These are phyloP conservation scores for Xylaria sp. DNA, from an alignment of 2,329 filamentous ascomycete genomes.

Conservation along the genomic window DNA sequence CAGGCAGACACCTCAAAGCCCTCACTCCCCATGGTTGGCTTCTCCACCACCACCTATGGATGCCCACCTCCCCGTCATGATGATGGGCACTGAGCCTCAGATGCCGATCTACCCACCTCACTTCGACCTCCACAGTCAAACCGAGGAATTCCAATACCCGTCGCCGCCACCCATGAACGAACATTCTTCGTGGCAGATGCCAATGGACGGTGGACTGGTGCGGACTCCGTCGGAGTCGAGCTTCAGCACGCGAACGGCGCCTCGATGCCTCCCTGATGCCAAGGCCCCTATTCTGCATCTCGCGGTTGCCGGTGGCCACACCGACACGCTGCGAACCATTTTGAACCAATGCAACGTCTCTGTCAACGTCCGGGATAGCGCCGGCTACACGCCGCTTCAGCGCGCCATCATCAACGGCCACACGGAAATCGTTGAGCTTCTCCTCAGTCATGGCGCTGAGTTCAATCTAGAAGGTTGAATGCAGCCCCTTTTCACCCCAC, in stretches of 20 bases:
- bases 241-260: slow-evolving; percentile 16
- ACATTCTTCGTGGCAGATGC: slow-evolving; percentile 17
- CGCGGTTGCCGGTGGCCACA: slow-evolving; percentile 24
- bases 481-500: neutral
- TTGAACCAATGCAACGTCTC: slow-evolving; percentile 24
- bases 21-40: slow-evolving; percentile 21
- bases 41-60: slow-evolving; percentile 17
- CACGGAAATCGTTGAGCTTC: slow-evolving; percentile 24
- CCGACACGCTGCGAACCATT: slow-evolving; percentile 25
- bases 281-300: slow-evolving; percentile 25
- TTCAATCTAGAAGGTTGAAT: slow-evolving; percentile 19
- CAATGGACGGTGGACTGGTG: slow-evolving; percentile 6
- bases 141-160: slow-evolving; percentile 23
- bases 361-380: slow-evolving; percentile 22
- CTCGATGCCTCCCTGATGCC: slow-evolving; percentile 20
- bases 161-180: slow-evolving; percentile 22
- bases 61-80: slow-evolving; percentile 17
- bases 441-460: slow-evolving; percentile 24
- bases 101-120: slow-evolving; percentile 19
- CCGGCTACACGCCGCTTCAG: slow-evolving; percentile 25
- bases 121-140: slow-evolving; percentile 18
- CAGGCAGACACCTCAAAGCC: slow-evolving; percentile 16
- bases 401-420: slow-evolving; percentile 26
- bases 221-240: slow-evolving; percentile 14
- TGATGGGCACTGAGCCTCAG: slow-evolving; percentile 18